Evolutionary conservation across 441 rosid species (phyloP).

Genomic region (Mallotus japonicus): DNA sequence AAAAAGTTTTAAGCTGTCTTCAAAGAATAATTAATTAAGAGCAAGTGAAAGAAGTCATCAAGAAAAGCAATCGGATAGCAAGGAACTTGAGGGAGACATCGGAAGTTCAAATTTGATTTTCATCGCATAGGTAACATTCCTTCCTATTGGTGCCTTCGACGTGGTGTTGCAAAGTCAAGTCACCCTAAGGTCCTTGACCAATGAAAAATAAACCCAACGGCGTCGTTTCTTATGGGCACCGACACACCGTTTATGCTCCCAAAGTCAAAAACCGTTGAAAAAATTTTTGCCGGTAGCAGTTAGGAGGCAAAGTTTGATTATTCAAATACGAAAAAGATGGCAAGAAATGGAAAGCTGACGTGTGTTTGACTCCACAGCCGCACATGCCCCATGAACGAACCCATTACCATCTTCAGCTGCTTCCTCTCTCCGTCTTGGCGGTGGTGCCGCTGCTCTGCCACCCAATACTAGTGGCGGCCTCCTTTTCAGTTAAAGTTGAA

Average conservation of each 20-base stretch:
- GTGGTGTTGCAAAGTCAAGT: no score
- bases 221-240: neutral
- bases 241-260: neutral
- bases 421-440: constrained; percentile 31
- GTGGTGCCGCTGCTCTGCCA: constrained; percentile 13
- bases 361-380: constrained; percentile 10
- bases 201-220: neutral
- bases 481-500: constrained; percentile 58
- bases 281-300: neutral
- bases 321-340: neutral
- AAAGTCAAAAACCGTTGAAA: neutral
- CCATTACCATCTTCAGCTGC: constrained; percentile 21
- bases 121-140: no score
- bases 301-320: constrained; percentile 9
- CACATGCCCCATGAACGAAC: constrained; percentile 28
- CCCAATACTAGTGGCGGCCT: constrained; percentile 1
- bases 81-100: no score
- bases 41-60: no score
- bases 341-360: constrained; percentile 17
- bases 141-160: no score
- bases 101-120: no score
- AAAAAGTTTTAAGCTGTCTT: no score
- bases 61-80: no score
- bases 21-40: no score
- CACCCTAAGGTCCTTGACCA: no score